Evolutionary conservation across 768 basidiomycete species (phyloP), one percentile per base, ranked within the genome.

Genomic region (Amanita rubescens): DNA sequence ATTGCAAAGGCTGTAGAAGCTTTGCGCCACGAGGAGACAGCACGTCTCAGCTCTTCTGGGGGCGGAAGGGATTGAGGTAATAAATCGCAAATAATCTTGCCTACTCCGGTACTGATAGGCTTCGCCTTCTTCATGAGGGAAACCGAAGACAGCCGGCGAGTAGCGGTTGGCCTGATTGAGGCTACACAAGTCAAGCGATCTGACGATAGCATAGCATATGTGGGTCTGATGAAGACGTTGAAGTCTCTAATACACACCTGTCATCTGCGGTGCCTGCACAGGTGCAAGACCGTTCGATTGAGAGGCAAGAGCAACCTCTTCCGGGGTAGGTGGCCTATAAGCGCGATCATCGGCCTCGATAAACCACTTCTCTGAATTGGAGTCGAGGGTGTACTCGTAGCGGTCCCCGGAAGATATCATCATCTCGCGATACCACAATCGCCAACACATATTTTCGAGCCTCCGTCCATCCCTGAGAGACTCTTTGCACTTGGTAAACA

Each of bases 381-480:
- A 10, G 51, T 42, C 39, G 49, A 54, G 39, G 51, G 58, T 49
- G 35, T 55, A 37, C 54, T 49, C 22, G 45, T 46, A 12, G 32
- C 49, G 49, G 34, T 55, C 11, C 41, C 35, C 10, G 42, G 42
- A 47, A 11, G 49, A 12, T 34, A 34, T 41, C 54, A 74, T 65
- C 62, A 86, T 71, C 57, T 87, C 80, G 58, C 82, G 78, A 64
- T 86, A 80, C 85, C 89, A 89, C 7, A 94, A 71, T 49, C 91
- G 74, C 91, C 91, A 94, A 3, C 87, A 83, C 51, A 94, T 84
- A 62, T 94, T 92, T 69, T 94, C 91, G 25, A 93, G 76, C 25
- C 91, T 71, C 5, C 73, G 76, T n/a, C 92, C 92, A 60, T 93
- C 85, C 60, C 85, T 78, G 3, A 94, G 71, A 1, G 82, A 82